Evolutionary conservation across 1,139 yeast genomes (phyloP), one percentile per base, ranked within the genome.

Genomic region (Geotrichum histeridarum): DNA sequence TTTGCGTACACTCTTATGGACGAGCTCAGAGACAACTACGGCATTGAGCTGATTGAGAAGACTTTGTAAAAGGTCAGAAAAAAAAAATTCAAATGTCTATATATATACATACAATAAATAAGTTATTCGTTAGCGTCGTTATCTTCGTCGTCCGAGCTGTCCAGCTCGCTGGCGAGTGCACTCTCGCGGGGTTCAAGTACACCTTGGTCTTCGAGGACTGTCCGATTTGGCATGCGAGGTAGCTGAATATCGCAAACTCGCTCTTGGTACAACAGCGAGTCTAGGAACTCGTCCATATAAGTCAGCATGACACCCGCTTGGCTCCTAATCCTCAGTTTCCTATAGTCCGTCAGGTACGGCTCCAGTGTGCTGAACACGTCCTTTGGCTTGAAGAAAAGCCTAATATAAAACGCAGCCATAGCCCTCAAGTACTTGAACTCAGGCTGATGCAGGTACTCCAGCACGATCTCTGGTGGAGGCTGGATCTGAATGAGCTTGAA

Each of bases 1-100:
- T 82, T 89, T 68, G 90, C 90, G 70, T 84, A 87, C 65, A 93
- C 98, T 61, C 80, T 93, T 73, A 84, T 91, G 83, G 83, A 89
- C 75, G 84, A 86, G 64, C 82, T 93, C 77, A 89, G 89, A 80
- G 95, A 89, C 57, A 84, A 87, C 58, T 87, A 89, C 72, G 89
- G 86, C 60, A 91, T 93, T 65, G 90, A 75, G 79, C 79, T 91
- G 72, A 83, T 82, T 63, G 99, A 93, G 77, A 90, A 90, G 81
- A 84, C 66, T 66, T 66, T 69, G 50, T 61, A 55, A 55, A 31
- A 18, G 8, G 27, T 31, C 7, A 43, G 31, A 15, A 22, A 32
- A 22, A 12, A 14, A 42, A 48, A 18, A n/a, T n/a, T n/a, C n/a
- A n/a, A n/a, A 39, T 37, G 36, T 11, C 18, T 30, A 33, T 22